Conservation (phyloP, 331 rosid genomes). For the Prunus yedoensis region DNA sequence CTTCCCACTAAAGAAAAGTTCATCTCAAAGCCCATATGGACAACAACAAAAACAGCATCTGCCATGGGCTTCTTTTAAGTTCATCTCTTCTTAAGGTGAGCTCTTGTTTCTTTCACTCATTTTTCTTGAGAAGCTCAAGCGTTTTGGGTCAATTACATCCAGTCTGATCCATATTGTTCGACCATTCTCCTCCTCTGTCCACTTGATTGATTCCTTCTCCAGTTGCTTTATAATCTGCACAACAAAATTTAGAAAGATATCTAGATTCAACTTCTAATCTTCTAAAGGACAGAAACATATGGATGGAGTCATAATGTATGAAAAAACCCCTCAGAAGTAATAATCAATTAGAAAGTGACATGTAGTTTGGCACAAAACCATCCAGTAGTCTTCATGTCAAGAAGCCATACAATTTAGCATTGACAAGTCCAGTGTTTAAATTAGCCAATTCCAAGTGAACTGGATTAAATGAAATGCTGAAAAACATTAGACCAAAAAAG, state of each 20-base stretch:
- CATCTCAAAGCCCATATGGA: neutral
- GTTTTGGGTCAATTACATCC: conserved; percentile 20
- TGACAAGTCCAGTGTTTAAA: no score
- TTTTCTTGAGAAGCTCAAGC: conserved; percentile 25
- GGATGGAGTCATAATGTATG: neutral
- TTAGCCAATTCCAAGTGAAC: neutral
- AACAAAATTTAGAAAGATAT: neutral
- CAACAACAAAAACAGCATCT: neutral
- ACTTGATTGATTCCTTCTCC: conserved; percentile 37
- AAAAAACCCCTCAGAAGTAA: neutral
- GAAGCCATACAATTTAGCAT: no score
- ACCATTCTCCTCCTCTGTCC: conserved; percentile 36
- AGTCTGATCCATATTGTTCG: conserved; percentile 20
- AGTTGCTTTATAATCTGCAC: conserved; percentile 38
- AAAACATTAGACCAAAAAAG: neutral
- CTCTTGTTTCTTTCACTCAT: conserved; percentile 9
- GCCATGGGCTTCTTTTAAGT: neutral
- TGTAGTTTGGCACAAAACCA: no score
- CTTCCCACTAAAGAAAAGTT: neutral
- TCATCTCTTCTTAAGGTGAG: neutral
- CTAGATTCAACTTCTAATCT: no score
- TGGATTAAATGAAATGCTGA: neutral
- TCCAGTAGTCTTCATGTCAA: no score
- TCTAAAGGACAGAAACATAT: neutral
- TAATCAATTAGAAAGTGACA: no score